Evolutionary conservation across 495 filamentous ascomycete genomes (phyloP).

Genomic region (Podospora conica): DNA sequence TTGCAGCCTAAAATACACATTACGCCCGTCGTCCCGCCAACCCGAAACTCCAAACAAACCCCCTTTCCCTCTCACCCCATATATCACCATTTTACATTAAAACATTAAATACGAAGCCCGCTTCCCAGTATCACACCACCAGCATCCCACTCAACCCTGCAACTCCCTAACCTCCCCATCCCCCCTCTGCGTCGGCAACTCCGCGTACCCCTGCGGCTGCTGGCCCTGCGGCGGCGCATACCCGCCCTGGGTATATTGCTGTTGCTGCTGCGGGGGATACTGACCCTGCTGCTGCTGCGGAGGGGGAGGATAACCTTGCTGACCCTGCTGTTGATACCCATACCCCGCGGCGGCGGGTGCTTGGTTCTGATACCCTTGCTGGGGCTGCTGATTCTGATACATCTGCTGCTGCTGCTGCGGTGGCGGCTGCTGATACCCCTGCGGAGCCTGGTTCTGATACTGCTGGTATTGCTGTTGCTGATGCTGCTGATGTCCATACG

Average conservation of each 20-base stretch:
- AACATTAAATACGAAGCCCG: neutral
- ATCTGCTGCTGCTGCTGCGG: neutral
- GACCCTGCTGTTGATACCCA: slow-evolving; percentile 7
- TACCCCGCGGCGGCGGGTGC: neutral
- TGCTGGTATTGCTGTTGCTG: neutral
- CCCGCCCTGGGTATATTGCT: neutral
- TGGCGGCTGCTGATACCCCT: neutral
- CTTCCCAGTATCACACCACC: too few relatives aligned
- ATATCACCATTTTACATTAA: neutral
- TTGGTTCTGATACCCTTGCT: slow-evolving; percentile 4
- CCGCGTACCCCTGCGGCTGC: slow-evolving; percentile 14
- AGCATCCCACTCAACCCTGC: slow-evolving; percentile 6
- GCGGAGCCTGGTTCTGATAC: neutral
- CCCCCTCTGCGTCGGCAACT: slow-evolving; percentile 22
- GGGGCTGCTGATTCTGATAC: neutral
- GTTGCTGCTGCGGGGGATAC: neutral
- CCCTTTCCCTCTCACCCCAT: too few relatives aligned
- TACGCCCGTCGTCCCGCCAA: neutral
- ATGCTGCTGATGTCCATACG: neutral
- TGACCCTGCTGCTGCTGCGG: neutral
- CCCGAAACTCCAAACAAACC: neutral
- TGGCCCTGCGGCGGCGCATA: neutral
- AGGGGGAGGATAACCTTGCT: neutral
- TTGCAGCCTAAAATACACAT: neutral
- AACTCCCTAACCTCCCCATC: slow-evolving; percentile 23